Percentiles rank a stretch among this genome's conserved stretches.
phyloP scores from a whole-genome alignment of 2,329 filamentous ascomycete species.

The Aspergillus novofumigatus region DNA sequence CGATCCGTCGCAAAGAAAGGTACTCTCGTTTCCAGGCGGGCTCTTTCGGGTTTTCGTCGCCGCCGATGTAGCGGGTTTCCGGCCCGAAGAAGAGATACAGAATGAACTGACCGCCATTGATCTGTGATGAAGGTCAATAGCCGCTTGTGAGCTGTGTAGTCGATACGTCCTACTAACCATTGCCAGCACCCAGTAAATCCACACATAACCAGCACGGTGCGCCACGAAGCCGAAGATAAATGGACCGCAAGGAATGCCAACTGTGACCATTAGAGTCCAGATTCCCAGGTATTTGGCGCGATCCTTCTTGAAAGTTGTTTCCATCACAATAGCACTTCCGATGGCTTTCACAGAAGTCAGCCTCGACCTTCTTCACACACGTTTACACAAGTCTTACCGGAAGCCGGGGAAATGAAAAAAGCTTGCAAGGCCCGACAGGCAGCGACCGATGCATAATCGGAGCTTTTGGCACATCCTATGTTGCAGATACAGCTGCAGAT shows the following conservation, averaged over 20 bases:
- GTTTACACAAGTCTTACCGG: constrained; percentile 12
- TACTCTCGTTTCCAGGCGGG: constrained; percentile 44
- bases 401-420: constrained; percentile 55
- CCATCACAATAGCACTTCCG: constrained; percentile 55
- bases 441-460: constrained; percentile 47
- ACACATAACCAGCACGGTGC: constrained; percentile 51
- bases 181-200: constrained; percentile 58
- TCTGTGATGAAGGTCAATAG: constrained; percentile 31
- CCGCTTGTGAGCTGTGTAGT: not conserved
- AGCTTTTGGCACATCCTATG: constrained; percentile 51
- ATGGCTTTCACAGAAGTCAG: constrained; percentile 36
- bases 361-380: not conserved
- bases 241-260: constrained; percentile 44
- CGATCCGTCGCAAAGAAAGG: constrained; percentile 48
- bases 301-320: constrained; percentile 56
- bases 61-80: constrained; percentile 51
- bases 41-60: constrained; percentile 21
- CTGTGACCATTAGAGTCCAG: constrained; percentile 52
- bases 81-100: constrained; percentile 53
- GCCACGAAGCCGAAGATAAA: constrained; percentile 45
- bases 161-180: constrained; percentile 41
- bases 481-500: constrained; percentile 50
- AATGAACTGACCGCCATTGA: constrained; percentile 54
- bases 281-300: constrained; percentile 54
- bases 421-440: constrained; percentile 50